Base-by-base conservation (phyloP, 768 basidiomycete species). In the Lyophyllum semitale region DNA sequence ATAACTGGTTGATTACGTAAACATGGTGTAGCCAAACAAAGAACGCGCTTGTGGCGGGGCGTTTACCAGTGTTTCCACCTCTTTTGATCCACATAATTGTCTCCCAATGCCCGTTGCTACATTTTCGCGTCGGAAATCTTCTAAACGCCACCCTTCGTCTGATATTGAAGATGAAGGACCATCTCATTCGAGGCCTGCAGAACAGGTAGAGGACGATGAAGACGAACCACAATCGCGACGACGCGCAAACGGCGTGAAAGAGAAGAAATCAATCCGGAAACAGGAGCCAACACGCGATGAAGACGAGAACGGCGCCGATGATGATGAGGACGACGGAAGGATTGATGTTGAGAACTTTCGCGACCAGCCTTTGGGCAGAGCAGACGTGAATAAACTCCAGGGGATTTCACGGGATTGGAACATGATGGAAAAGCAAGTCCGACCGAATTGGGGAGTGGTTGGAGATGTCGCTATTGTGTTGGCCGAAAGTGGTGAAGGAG, bases 361-460 rank as follows among this genome's bases (percentile, higher is more conserved):
- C 6, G 81, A 91, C 67, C 87, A 90, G 56, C 88, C 91, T 17
- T 69, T 93, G 48, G 74, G 77, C 51, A 79, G 70, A 61, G 71
- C 72, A 9, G 83, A 88, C 43, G 71, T 75, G 29, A 56, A 66
- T 27, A 86, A 80, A 64, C 67, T 91, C 27, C 71, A 75, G 8
- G 85, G 87, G 12, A 72, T 89, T 41, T 69, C 83, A 0, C 66
- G 74, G 1, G 88, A 91, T 68, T 91, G 89, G 90, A 65, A 76
- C 20, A 67, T 70, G 58, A 76, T 89, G 63, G 73, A 77, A 58
- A 72, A 71, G n/a, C 74, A 74, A 42, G 78, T 83, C 27, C 76
- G 80, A 30, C 71, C 71, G 18, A 79, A 75, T 38, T 77, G 80
- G 61, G 50, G 65, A 56, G 71, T 82, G 51, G 70, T 87, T 45